Percentiles rank a stretch among this genome's conserved stretches.
Conservation (phyloP, 2,329 filamentous ascomycete species). For the Didymella pomorum region DNA sequence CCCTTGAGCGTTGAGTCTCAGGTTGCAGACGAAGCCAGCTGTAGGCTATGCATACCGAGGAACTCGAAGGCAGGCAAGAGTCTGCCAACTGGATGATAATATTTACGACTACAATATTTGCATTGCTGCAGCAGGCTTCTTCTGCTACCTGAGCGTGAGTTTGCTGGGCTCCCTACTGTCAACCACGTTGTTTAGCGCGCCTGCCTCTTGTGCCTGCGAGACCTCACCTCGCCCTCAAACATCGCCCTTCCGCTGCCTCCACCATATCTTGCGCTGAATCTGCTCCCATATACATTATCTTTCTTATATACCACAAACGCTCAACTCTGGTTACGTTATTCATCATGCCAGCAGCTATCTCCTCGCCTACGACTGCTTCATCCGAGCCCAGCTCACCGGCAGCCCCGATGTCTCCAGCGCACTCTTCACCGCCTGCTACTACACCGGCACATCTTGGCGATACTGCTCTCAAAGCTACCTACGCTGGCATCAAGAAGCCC, state of each 20-base stretch:
- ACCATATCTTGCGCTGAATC: neutral
- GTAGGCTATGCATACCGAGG: too few relatives aligned
- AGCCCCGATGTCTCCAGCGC: neutral
- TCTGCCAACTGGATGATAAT: too few relatives aligned
- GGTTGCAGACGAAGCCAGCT: too few relatives aligned
- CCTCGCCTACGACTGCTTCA: slow-evolving; percentile 11
- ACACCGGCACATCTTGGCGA: slow-evolving; percentile 23
- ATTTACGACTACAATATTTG: too few relatives aligned
- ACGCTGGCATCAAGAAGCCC: slow-evolving; percentile 42
- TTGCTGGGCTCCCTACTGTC: neutral
- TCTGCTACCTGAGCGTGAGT: neutral
- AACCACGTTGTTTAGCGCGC: slow-evolving; percentile 18
- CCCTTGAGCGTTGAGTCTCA: too few relatives aligned
- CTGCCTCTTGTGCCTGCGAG: slow-evolving; percentile 13
- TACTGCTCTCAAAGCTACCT: slow-evolving; percentile 27
- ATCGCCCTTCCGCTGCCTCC: neutral
- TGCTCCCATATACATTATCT: neutral
- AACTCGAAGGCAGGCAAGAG: too few relatives aligned
- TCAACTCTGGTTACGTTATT: neutral
- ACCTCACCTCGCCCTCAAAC: slow-evolving; percentile 16
- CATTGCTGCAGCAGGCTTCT: too few relatives aligned
- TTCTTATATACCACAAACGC: neutral
- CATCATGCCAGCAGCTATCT: slow-evolving; percentile 39
- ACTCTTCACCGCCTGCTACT: slow-evolving; percentile 27
- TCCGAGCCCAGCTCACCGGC: neutral